Evolutionary conservation across 352 stramenopile genomes (phyloP).

Genomic region (Pythium plurisporium): DNA sequence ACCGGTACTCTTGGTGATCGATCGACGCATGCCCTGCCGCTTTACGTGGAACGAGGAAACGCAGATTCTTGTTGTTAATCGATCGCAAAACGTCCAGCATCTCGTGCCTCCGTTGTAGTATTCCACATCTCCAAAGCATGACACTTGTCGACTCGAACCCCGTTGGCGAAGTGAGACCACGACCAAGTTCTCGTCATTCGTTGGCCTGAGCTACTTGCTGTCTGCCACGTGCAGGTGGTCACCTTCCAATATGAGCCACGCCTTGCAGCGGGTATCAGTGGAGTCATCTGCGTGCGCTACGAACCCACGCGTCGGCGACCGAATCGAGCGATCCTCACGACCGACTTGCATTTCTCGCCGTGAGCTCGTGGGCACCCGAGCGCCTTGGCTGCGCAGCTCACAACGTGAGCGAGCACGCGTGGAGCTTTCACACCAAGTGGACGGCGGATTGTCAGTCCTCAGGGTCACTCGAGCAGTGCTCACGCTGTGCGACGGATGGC

Average conservation of each 20-base stretch:
- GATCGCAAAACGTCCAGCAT: too few relatives aligned
- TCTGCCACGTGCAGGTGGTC: neutral
- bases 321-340: slow-evolving; percentile 1
- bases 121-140: too few relatives aligned
- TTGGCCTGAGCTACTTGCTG: neutral
- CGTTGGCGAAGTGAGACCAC: neutral
- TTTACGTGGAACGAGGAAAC: too few relatives aligned
- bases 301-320: slow-evolving; percentile 2
- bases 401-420: neutral
- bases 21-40: too few relatives aligned
- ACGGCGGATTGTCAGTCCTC: slow-evolving; percentile 17
- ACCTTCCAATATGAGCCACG: slow-evolving; percentile 8
- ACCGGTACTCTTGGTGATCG: too few relatives aligned
- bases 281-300: slow-evolving; percentile 5
- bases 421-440: slow-evolving; percentile 15
- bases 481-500: slow-evolving; percentile 35
- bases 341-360: slow-evolving; percentile 8
- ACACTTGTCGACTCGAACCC: neutral
- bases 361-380: neutral
- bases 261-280: slow-evolving; percentile 1
- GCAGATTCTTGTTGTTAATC: too few relatives aligned
- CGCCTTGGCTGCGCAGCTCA: neutral
- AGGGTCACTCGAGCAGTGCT: slow-evolving; percentile 39
- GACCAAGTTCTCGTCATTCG: neutral
- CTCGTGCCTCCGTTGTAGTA: too few relatives aligned